Percentiles rank a stretch among this genome's conserved stretches.
Evolutionary conservation across 176 grass and related monocot species (phyloP).

Genomic region (barley (Hordeum vulgare)): DNA sequence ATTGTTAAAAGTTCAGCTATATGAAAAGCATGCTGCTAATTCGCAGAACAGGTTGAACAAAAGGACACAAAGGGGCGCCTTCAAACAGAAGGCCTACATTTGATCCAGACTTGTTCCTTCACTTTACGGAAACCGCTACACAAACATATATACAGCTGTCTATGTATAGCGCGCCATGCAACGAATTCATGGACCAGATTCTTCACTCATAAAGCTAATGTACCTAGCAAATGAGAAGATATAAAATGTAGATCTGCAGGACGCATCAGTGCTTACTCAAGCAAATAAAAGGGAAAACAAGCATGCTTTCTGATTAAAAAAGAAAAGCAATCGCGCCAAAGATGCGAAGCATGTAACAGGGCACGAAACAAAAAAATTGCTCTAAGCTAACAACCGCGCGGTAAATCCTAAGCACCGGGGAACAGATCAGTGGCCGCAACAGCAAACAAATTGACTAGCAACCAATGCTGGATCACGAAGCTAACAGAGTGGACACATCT

Average conservation of each 20-base stretch:
- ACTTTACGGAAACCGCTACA: neutral
- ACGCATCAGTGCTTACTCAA: neutral
- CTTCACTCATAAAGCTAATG: neutral
- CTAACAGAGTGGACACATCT: neutral
- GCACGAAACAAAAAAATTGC: neutral
- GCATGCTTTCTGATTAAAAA: neutral
- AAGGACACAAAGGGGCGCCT: neutral
- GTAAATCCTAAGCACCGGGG: neutral
- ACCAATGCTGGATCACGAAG: neutral
- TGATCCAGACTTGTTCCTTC: too few species aligned
- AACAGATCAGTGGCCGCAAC: neutral
- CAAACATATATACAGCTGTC: neutral
- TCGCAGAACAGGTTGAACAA: too few species aligned
- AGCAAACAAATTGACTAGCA: neutral
- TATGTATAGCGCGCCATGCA: neutral
- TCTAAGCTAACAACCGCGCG: neutral
- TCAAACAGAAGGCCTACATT: too few species aligned
- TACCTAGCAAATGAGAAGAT: neutral
- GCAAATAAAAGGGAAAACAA: neutral
- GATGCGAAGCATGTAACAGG: neutral
- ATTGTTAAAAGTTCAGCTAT: neutral
- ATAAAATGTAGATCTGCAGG: neutral
- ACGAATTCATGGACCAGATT: neutral
- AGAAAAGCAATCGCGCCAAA: neutral
- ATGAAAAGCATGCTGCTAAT: neutral